phyloP scores from a whole-genome alignment of 768 basidiomycete species.

The Amanita pallidorosea region DNA sequence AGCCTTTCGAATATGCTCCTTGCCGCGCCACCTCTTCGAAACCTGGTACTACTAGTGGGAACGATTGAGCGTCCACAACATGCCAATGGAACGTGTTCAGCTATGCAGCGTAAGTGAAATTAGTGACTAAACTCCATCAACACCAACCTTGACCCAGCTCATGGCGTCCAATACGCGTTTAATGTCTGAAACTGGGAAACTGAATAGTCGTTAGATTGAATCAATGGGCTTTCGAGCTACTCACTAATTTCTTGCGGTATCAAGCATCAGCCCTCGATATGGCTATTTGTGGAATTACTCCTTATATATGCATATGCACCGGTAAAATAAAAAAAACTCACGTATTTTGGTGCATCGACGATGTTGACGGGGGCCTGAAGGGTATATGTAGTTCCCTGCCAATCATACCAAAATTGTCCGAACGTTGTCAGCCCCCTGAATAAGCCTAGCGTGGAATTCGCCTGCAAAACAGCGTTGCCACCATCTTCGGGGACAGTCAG shows the following conservation, averaged over 20 bases:
- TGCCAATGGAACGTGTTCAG: slow-evolving; percentile 83
- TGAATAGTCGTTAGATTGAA: slow-evolving; percentile 12
- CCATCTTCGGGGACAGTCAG: slow-evolving; percentile 50
- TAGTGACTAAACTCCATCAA: slow-evolving; percentile 13
- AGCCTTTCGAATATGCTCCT: slow-evolving; percentile 54
- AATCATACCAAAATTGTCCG: slow-evolving; percentile 55
- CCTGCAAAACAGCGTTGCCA: slow-evolving; percentile 38
- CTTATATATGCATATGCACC: not conserved
- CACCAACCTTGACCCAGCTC: slow-evolving; percentile 59
- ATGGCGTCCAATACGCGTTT: slow-evolving; percentile 66
- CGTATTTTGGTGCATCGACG: slow-evolving; percentile 54
- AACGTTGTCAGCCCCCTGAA: slow-evolving; percentile 72
- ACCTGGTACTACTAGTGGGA: slow-evolving; percentile 56
- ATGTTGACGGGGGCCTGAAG: slow-evolving; percentile 48
- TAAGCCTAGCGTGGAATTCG: slow-evolving; percentile 58
- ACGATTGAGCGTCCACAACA: slow-evolving; percentile 71
- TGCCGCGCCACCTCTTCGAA: slow-evolving; percentile 48
- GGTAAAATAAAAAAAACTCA: slow-evolving; percentile 20
- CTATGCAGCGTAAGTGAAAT: slow-evolving; percentile 16
- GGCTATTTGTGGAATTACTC: slow-evolving; percentile 27
- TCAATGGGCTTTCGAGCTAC: slow-evolving; percentile 10
- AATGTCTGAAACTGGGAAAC: slow-evolving; percentile 54
- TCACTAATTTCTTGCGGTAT: slow-evolving; percentile 70
- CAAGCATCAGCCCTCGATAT: slow-evolving; percentile 70
- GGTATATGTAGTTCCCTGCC: slow-evolving; percentile 40